Base-by-base conservation (phyloP, 2,329 filamentous ascomycete species). In the Penicillium freii region DNA sequence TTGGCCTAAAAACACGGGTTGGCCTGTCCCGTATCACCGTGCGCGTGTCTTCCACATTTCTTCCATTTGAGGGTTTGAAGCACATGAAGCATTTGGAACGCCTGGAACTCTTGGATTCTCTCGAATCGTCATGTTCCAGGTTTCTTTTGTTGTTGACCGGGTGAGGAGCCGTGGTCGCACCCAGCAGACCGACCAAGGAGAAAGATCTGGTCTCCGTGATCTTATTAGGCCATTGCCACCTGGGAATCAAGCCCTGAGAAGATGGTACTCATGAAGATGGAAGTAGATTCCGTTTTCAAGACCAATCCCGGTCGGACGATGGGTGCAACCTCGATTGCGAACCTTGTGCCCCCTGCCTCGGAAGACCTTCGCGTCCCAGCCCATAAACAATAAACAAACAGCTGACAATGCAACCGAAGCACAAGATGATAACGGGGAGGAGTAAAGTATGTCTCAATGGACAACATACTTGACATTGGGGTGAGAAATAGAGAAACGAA, bases 31-130 rank as follows among this genome's bases (percentile, higher is more conserved):
- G 53, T 58, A 56, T 54, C 56, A 60, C 62, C 61, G 60, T 61
- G 59, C 62, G 66, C 63, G 56, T 62, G 59, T 59, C 63, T 65
- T 62, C 61, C 64, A 62, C 59, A 61, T 61, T 59, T 59, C 57
- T 58, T 43, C 58, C 56, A 54, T 43, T 29, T 36, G 34, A 39
- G 5, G 29, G 13, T 10, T 23, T 25, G 34, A 29, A 40, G 43
- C 5, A 44, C 40, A 21, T 40, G 19, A 42, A 43, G 40, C 23
- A 43, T 9, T 40, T 25, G 34, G 48, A 25, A 15, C 13, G 23
- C 9, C 13, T 23, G 33, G 21, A n/a, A 15, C 19, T 17, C 11
- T 34, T 38, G 11, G 23, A 9, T 50, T 42, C 17, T 19, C 19
- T 34, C 8, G 7, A 25, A 34, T 27, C 33, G 23, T 36, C 44